Evolutionary conservation across 129 eudicot genomes (phyloP).

Genomic region (Escallonia rubra): DNA sequence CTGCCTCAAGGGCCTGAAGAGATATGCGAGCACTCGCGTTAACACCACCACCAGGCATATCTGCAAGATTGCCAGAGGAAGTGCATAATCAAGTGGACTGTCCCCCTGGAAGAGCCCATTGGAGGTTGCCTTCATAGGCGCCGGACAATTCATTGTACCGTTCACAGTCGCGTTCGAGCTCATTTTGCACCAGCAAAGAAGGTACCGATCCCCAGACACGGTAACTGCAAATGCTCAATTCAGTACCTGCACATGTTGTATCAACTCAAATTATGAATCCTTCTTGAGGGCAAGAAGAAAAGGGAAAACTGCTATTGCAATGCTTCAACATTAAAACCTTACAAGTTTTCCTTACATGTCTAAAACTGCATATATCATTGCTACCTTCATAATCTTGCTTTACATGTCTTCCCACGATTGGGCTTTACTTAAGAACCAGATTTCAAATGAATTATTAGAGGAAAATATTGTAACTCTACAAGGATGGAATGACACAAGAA

Average conservation of each 20-base stretch:
- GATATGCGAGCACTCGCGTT: constrained; percentile 68
- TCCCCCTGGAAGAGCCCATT: constrained; percentile 83
- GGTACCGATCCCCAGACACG: no score
- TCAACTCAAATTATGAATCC: neutral
- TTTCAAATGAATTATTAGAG: no score
- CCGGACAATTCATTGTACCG: constrained; percentile 26
- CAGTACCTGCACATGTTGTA: neutral
- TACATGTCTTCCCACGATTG: neutral
- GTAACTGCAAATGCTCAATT: neutral
- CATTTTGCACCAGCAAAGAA: constrained; percentile 13
- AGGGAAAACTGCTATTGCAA: neutral
- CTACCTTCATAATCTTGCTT: neutral
- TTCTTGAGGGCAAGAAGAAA: neutral
- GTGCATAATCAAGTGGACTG: constrained; percentile 64
- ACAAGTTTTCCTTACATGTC: neutral
- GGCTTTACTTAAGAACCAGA: no score
- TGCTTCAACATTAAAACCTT: neutral
- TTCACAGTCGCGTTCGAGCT: constrained; percentile 26
- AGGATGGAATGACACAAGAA: no score
- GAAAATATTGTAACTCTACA: no score
- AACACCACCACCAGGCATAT: constrained; percentile 63
- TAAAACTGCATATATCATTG: neutral
- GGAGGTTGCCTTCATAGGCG: constrained; percentile 73
- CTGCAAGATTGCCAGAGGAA: constrained; percentile 68
- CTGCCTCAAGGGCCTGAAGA: constrained; percentile 68